Base-by-base conservation (phyloP, 2,329 filamentous ascomycete genomes). In the Akanthomyces lecanii region DNA sequence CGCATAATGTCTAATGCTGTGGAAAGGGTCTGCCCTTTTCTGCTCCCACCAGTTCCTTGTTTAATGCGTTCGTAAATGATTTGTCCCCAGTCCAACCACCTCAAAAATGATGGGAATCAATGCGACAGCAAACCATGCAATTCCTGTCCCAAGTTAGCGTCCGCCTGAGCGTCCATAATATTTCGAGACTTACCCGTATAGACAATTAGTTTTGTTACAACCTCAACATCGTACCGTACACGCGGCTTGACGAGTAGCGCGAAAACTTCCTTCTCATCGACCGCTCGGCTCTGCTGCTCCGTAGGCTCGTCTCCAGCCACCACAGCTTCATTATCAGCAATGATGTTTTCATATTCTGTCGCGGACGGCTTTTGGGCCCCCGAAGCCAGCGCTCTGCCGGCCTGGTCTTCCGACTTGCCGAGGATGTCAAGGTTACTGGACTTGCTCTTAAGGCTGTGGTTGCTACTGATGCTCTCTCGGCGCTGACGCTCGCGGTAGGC, bases 171-270 rank as follows among this genome's bases (percentile, higher is more conserved):
- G 5, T 21, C 21, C 52, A 42, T 14, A 21, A 14, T 5, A 40
- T 10, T n/a, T 21, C 23, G 52, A 51, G 58, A 70, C 87, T 75
- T 78, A 92, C 94, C 95, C 64, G 89, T 85, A 78, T 99, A 99
- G 28, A 99, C 92, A 69, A 99, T 90, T 65, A 99, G 77, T 77
- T 97, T 98, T 5, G 95, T 98, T 44, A 99, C 90, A 45, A 99
- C 94, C 76, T 99, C 95, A n/a, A 98, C 94, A 76, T 99, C 95
- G 72, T 98, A 99, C 69, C 93, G 83, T 64, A 97, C 93, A 68
- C 95, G 86, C 55, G 95, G 92, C 76, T 89, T 91, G 66, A 92
- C 88, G 62, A 98, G 81, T 72, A 84, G 86, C 51, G 88, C 89
- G 75, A 98, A 97, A 74, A 98, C 88, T 72, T 96, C 90, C 68